Percentiles rank a stretch among this genome's conserved stretches.
phyloP scores from a whole-genome alignment of 306 rosid species.

The Acmispon strigosus region DNA sequence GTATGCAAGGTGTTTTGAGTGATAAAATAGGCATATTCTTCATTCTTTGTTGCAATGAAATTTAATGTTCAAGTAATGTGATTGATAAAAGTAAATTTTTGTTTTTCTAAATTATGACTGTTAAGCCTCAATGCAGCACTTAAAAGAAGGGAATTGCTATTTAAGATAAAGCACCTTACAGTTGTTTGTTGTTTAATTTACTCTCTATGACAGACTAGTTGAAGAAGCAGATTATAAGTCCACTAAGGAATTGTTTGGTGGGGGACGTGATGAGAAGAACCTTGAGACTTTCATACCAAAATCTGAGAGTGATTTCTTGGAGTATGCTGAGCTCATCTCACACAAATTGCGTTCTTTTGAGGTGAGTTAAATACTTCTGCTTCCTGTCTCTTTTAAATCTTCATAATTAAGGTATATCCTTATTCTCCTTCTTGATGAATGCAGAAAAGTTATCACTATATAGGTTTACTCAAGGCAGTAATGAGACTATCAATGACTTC shows the following conservation, averaged over 20 bases:
- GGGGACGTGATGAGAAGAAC: conserved; percentile 56
- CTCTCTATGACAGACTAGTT: conserved; percentile 48
- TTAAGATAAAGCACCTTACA: neutral
- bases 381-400: neutral
- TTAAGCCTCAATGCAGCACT: neutral
- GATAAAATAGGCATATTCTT: neutral
- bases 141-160: neutral
- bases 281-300: conserved; percentile 85
- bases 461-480: conserved; percentile 61
- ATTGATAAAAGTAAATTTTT: neutral
- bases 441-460: conserved; percentile 90
- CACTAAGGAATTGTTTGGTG: conserved; percentile 72
- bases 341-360: conserved; percentile 60
- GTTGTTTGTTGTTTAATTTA: neutral
- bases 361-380: conserved; percentile 33
- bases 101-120: neutral
- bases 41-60: neutral
- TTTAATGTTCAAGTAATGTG: neutral
- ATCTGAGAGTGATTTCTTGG: conserved; percentile 81
- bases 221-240: conserved; percentile 89
- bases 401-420: conserved; percentile 9
- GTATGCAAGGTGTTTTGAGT: too few relatives aligned
- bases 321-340: conserved; percentile 82
- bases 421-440: conserved; percentile 10
- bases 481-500: conserved; percentile 78